Evolutionary conservation across 148 eudicot species (phyloP).

Genomic region (Talinum fruticosum): DNA sequence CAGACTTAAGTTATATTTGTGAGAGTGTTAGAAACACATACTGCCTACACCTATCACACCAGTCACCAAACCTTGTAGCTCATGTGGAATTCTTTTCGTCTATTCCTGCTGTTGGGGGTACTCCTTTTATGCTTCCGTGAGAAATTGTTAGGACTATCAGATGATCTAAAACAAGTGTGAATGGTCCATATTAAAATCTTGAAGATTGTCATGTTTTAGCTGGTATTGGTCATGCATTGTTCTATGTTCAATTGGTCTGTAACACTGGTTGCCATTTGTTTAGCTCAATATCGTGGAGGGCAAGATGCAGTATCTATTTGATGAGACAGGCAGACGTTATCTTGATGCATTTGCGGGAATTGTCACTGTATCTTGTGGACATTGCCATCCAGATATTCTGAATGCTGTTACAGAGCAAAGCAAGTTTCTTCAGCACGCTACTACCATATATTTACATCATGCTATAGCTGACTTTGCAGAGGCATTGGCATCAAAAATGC

Average conservation of each 20-base stretch:
- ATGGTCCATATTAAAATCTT: background rate
- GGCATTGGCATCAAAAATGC: constrained; percentile 95
- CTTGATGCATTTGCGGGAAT: constrained; percentile 99
- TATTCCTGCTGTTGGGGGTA: background rate
- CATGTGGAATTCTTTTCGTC: background rate
- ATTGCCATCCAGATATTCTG: constrained; percentile 93
- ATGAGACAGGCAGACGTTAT: constrained; percentile 87
- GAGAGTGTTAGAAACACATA: background rate
- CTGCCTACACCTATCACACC: background rate
- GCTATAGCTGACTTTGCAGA: constrained; percentile 97
- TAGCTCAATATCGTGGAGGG: constrained; percentile 98
- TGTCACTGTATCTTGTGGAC: constrained; percentile 97
- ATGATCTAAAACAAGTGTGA: too few relatives aligned
- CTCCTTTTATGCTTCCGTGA: background rate
- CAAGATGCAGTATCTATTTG: constrained; percentile 96
- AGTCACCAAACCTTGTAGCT: background rate
- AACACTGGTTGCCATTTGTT: constrained; percentile 16
- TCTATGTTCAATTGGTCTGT: background rate
- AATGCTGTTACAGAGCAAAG: constrained; percentile 75
- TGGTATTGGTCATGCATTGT: constrained; percentile 1
- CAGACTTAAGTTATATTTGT: background rate
- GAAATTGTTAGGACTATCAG: background rate
- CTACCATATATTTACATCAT: constrained; percentile 91
- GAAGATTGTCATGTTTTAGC: background rate
- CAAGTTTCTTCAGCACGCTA: constrained; percentile 93